A percentile compares a stretch with the other conserved stretches of the same genome.
Evolutionary conservation across 2,329 filamentous ascomycete genomes (phyloP).

Genomic region (Diplodia intermedia): DNA sequence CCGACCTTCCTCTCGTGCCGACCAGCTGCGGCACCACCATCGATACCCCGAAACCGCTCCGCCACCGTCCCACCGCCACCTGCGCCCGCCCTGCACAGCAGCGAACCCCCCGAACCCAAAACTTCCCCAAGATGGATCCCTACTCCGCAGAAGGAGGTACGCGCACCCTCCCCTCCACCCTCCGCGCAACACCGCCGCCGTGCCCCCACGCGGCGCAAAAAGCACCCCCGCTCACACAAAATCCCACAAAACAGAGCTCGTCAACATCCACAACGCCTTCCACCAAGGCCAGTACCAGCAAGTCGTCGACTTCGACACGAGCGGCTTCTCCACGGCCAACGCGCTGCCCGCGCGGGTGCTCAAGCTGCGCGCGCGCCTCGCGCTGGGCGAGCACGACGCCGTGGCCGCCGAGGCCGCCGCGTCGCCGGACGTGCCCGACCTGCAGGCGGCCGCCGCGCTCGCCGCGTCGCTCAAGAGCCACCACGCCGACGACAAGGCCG

Average conservation of each 20-base stretch:
- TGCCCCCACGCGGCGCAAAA: background rate
- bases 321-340: slow-evolving; percentile 80
- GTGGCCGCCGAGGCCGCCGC: slow-evolving; percentile 73
- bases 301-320: slow-evolving; percentile 84
- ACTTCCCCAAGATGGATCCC: slow-evolving; percentile 61
- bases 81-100: background rate
- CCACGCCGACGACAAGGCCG: slow-evolving; percentile 61
- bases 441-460: slow-evolving; percentile 77
- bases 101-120: background rate
- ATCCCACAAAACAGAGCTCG: slow-evolving; percentile 59
- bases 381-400: slow-evolving; percentile 76
- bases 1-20: background rate
- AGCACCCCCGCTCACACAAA: background rate
- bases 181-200: background rate
- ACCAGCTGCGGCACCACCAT: background rate
- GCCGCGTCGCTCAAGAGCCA: slow-evolving; percentile 62
- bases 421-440: slow-evolving; percentile 66
- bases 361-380: slow-evolving; percentile 80
- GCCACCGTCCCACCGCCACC: background rate
- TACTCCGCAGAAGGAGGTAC: slow-evolving; percentile 69
- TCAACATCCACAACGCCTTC: slow-evolving; percentile 72
- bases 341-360: slow-evolving; percentile 77
- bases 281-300: slow-evolving; percentile 82
- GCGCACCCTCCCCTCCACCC: slow-evolving; percentile 32
- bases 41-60: slow-evolving; percentile 1